phyloP scores from a whole-genome alignment of 345 rosid genomes.

The Rubroshorea leprosula region DNA sequence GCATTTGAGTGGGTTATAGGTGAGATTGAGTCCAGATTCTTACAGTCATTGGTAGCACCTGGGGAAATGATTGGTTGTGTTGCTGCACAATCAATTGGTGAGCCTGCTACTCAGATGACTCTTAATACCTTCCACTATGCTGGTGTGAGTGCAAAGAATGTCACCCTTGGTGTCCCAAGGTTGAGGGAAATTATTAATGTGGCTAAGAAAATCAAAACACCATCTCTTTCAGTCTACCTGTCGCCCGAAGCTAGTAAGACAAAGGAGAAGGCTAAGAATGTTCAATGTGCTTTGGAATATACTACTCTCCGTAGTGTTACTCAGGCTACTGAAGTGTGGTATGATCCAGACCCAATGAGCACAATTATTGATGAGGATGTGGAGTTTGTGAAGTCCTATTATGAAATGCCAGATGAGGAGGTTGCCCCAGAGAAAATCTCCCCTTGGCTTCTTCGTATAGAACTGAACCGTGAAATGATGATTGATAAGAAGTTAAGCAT shows the following conservation, averaged over 20 bases:
- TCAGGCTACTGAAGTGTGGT: conserved; percentile 96
- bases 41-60: conserved; percentile 88
- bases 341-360: conserved; percentile 93
- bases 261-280: conserved; percentile 89
- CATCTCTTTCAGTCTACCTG: conserved; percentile 80
- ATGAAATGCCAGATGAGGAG: conserved; percentile 99
- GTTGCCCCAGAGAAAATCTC: conserved; percentile 88
- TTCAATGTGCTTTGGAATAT: conserved; percentile 96
- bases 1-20: conserved; percentile 98
- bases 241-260: conserved; percentile 68
- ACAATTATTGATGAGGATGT: conserved; percentile 86
- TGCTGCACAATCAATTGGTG: conserved; percentile 99
- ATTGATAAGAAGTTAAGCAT: conserved; percentile 91
- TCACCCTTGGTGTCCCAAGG: conserved; percentile 96
- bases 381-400: conserved; percentile 91
- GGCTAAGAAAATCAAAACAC: conserved; percentile 92
- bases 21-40: conserved; percentile 88
- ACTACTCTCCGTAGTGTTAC: conserved; percentile 96
- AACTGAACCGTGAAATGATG: conserved; percentile 99
- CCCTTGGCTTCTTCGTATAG: conserved; percentile 96
- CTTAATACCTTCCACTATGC: conserved; percentile 96
- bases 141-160: conserved; percentile 99
- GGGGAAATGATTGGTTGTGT: conserved; percentile 99
- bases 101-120: conserved; percentile 99
- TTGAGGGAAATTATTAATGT: conserved; percentile 93